Percentiles rank a stretch among this genome's conserved stretches.
These are phyloP conservation scores for Xylaria venustula DNA, from an alignment of 495 filamentous ascomycete genomes.

Conservation along the genomic window DNA sequence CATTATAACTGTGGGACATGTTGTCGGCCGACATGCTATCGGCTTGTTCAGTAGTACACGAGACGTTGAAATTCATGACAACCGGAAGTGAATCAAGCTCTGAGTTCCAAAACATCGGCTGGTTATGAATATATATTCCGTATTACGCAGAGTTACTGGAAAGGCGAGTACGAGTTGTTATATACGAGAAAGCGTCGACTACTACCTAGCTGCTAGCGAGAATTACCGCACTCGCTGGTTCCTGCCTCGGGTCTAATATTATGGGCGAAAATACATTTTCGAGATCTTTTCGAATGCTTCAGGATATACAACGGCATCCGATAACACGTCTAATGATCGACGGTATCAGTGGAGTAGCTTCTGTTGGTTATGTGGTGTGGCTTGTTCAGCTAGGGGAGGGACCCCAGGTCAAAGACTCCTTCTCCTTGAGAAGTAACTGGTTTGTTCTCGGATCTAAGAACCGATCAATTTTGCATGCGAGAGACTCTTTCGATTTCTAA, in stretches of 20 bases:
- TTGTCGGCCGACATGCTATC: conserved; percentile 19
- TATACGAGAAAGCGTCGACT: conserved; percentile 20
- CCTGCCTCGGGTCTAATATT: conserved; percentile 42
- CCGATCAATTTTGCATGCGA: too few relatives aligned
- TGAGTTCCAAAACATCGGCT: conserved; percentile 26
- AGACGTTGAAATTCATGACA: not conserved
- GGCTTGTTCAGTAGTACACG: conserved; percentile 38
- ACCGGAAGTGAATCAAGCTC: not conserved
- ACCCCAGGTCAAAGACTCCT: too few relatives aligned
- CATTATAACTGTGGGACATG: not conserved
- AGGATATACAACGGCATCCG: conserved; percentile 32
- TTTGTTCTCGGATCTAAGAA: too few relatives aligned
- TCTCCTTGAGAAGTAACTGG: too few relatives aligned
- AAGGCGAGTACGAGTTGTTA: too few relatives aligned
- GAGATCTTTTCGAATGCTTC: conserved; percentile 39
- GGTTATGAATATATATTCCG: conserved; percentile 20
- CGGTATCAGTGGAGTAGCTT: conserved; percentile 35
- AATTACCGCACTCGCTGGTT: conserved; percentile 25
- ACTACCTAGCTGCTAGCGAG: conserved; percentile 1
- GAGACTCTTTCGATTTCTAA: too few relatives aligned
- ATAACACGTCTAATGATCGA: conserved; percentile 26
- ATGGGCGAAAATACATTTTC: conserved; percentile 46
- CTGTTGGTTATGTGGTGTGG: conserved; percentile 39
- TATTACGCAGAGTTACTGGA: conserved; percentile 31
- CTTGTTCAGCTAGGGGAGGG: conserved; percentile 30